Conservation (phyloP, 306 rosid species). For the Glycine soja region DNA sequence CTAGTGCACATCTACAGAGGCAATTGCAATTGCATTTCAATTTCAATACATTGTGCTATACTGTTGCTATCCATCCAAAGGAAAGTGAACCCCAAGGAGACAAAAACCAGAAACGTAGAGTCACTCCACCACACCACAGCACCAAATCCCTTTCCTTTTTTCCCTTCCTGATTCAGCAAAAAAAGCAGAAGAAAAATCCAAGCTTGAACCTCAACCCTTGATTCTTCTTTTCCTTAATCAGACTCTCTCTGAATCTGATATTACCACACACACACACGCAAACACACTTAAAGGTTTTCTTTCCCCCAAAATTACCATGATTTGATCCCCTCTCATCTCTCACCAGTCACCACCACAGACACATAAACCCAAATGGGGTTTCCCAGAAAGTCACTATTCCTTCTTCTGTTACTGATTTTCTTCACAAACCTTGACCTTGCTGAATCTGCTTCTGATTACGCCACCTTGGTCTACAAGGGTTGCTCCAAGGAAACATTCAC, state of each 20-base stretch:
- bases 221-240: slow-evolving; percentile 40
- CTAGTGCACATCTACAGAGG: slow-evolving; percentile 53
- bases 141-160: neutral
- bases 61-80: slow-evolving; percentile 42
- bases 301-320: slow-evolving; percentile 50
- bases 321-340: slow-evolving; percentile 56
- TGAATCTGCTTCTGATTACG: slow-evolving; percentile 69
- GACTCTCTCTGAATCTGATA: slow-evolving; percentile 41
- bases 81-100: slow-evolving; percentile 51
- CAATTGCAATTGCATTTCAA: neutral
- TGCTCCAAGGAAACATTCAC: slow-evolving; percentile 82
- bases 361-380: slow-evolving; percentile 59
- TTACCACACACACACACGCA: neutral
- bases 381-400: slow-evolving; percentile 41
- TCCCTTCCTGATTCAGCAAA: slow-evolving; percentile 29
- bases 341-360: slow-evolving; percentile 11
- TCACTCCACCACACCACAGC: slow-evolving; percentile 10
- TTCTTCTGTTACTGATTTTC: slow-evolving; percentile 50
- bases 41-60: neutral
- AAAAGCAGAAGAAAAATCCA: slow-evolving; percentile 37
- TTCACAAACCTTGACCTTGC: slow-evolving; percentile 45
- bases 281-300: neutral
- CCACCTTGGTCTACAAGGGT: slow-evolving; percentile 84
- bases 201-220: slow-evolving; percentile 28
- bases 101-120: slow-evolving; percentile 39